phyloP scores from a whole-genome alignment of 495 filamentous ascomycete genomes.

The Eremomyces bilateralis region DNA sequence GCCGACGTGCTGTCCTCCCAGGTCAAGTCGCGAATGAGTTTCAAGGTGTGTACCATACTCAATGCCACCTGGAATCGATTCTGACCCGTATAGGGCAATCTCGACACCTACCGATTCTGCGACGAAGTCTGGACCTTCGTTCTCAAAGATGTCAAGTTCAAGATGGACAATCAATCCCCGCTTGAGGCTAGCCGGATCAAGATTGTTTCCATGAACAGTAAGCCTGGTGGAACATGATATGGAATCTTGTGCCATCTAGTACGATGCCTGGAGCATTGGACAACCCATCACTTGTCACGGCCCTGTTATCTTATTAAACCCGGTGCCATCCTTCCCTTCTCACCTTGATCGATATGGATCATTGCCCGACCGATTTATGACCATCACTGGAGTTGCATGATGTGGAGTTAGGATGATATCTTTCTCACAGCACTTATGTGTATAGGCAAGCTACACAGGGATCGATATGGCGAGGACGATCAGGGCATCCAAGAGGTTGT shows the following conservation, averaged over 20 bases:
- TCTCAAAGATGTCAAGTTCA: conserved; percentile 95
- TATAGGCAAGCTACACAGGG: no score
- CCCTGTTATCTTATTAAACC: background rate
- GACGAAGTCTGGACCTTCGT: conserved; percentile 99
- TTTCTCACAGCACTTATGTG: no score
- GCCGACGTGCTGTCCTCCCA: conserved; percentile 74
- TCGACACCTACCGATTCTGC: conserved; percentile 99
- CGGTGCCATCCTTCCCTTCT: no score
- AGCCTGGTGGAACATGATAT: conserved; percentile 35
- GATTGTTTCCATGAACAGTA: conserved; percentile 90
- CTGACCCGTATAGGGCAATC: conserved; percentile 49
- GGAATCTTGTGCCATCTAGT: no score
- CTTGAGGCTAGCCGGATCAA: conserved; percentile 47
- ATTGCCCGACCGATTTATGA: no score
- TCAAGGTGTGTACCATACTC: conserved; percentile 50
- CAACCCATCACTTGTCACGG: background rate
- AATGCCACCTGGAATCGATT: background rate
- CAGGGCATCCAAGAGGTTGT: no score
- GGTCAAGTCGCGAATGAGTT: conserved; percentile 73
- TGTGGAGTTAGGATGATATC: no score
- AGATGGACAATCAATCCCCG: conserved; percentile 52
- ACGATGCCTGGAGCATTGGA: background rate
- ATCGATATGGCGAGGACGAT: no score
- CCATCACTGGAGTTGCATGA: no score
- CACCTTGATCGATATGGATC: no score